phyloP scores from a whole-genome alignment of 164 flowering plant species.

The Aristolochia fimbriata region DNA sequence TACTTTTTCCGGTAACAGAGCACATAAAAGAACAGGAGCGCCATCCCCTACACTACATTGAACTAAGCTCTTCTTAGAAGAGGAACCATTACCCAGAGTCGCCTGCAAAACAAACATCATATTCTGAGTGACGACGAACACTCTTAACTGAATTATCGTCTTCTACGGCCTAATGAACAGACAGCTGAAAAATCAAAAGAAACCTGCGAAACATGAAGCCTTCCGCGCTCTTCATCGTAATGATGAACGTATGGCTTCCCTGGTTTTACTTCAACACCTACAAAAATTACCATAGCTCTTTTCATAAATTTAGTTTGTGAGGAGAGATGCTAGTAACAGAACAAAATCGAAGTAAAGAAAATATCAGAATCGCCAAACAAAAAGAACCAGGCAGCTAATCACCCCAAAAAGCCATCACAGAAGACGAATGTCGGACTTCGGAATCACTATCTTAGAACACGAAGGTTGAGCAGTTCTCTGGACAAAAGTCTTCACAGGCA shows the following conservation, averaged over 20 bases:
- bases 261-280: constrained; percentile 80
- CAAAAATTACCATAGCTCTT: neutral
- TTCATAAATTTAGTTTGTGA: too few relatives aligned
- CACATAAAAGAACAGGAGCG: constrained; percentile 54
- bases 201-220: constrained; percentile 77
- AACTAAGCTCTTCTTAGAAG: constrained; percentile 44
- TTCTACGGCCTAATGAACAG: neutral
- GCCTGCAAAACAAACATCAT: constrained; percentile 45
- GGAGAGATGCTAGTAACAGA: neutral
- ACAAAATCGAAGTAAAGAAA: neutral
- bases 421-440: too few relatives aligned
- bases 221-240: constrained; percentile 32
- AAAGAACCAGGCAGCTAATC: neutral
- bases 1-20: constrained; percentile 49
- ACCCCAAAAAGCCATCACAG: constrained; percentile 6
- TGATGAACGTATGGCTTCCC: constrained; percentile 44
- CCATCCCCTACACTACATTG: constrained; percentile 62
- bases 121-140: neutral
- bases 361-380: neutral
- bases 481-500: too few relatives aligned
- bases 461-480: too few relatives aligned
- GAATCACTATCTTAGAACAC: too few relatives aligned
- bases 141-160: neutral
- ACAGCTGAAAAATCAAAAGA: neutral
- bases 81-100: constrained; percentile 58